Evolutionary conservation across 768 basidiomycete genomes (phyloP).

Genomic region (Boletus rubropictus): DNA sequence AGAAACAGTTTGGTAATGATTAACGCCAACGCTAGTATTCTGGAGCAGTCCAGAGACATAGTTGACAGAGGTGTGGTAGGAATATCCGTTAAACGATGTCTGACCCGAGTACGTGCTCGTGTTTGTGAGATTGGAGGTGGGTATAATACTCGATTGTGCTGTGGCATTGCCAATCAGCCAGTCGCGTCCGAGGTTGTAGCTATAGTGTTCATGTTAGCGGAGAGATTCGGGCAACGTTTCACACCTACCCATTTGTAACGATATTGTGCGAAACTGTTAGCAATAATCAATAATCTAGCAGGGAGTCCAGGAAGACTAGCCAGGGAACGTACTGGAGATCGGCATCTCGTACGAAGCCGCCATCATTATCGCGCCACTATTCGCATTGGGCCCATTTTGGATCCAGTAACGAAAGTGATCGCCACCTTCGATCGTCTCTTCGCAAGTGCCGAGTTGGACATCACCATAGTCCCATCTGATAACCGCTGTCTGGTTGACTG

Average conservation of each 20-base stretch:
- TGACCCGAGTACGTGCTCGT: slow-evolving; percentile 54
- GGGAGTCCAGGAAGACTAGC: slow-evolving; percentile 9
- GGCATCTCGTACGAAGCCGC: slow-evolving; percentile 71
- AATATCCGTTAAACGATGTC: slow-evolving; percentile 61
- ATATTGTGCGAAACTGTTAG: slow-evolving; percentile 60
- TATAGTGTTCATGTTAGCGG: slow-evolving; percentile 11
- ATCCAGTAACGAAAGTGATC: slow-evolving; percentile 87
- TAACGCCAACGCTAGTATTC: slow-evolving; percentile 65
- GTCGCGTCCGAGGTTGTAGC: slow-evolving; percentile 80
- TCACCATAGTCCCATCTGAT: slow-evolving; percentile 84
- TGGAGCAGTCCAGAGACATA: slow-evolving; percentile 69
- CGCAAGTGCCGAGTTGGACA: slow-evolving; percentile 74
- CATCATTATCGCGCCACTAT: slow-evolving; percentile 73
- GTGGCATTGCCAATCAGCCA: slow-evolving; percentile 85
- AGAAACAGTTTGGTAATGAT: slow-evolving; percentile 55
- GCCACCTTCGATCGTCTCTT: slow-evolving; percentile 81
- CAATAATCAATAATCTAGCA: neutral
- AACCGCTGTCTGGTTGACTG: slow-evolving; percentile 79
- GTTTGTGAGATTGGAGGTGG: slow-evolving; percentile 35
- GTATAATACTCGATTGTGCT: slow-evolving; percentile 27
- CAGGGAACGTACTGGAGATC: slow-evolving; percentile 42
- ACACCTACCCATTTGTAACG: slow-evolving; percentile 55
- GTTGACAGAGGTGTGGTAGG: slow-evolving; percentile 61
- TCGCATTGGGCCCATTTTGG: slow-evolving; percentile 59
- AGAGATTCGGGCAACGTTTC: neutral